These are phyloP conservation scores for Albophoma yamanashiensis DNA, from an alignment of 2,329 filamentous ascomycete genomes.

Conservation along the genomic window DNA sequence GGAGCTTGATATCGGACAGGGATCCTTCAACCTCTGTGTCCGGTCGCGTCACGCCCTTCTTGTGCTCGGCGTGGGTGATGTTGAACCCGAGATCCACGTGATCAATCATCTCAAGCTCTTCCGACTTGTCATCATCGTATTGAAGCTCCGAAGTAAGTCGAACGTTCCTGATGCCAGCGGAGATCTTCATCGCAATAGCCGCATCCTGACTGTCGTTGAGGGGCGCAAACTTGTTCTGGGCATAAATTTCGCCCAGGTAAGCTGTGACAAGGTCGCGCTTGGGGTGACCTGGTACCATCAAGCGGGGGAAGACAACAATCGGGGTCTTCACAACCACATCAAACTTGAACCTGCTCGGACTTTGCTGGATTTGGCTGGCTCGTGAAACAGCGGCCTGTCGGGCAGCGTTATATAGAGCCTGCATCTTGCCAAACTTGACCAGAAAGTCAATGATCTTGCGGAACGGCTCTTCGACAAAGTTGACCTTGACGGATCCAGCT, in stretches of 20 bases:
- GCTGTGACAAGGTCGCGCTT: slow-evolving; percentile 79
- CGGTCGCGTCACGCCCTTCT: slow-evolving; percentile 63
- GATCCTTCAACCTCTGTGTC: slow-evolving; percentile 85
- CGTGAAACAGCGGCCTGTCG: slow-evolving; percentile 89
- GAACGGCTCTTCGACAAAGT: slow-evolving; percentile 95
- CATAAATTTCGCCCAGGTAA: slow-evolving; percentile 94
- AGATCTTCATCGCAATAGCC: slow-evolving; percentile 77
- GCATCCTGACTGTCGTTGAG: slow-evolving; percentile 66
- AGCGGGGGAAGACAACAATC: slow-evolving; percentile 86
- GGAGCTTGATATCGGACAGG: slow-evolving; percentile 88
- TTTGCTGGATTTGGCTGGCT: slow-evolving; percentile 87
- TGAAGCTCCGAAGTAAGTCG: slow-evolving; percentile 83
- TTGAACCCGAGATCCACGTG: slow-evolving; percentile 92
- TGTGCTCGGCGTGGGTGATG: slow-evolving; percentile 85
- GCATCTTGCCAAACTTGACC: slow-evolving; percentile 99
- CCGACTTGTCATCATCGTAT: slow-evolving; percentile 58
- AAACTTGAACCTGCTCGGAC: slow-evolving; percentile 82
- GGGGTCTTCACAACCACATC: slow-evolving; percentile 90
- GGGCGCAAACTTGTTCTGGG: slow-evolving; percentile 82
- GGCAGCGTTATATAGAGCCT: slow-evolving; percentile 95
- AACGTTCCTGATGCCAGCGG: slow-evolving; percentile 85
- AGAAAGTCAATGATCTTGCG: slow-evolving; percentile 96
- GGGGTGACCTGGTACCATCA: slow-evolving; percentile 57
- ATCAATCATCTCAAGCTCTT: slow-evolving; percentile 93
- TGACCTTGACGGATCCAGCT: slow-evolving; percentile 91